phyloP scores from a whole-genome alignment of 1,284 basidiomycete genomes.

The Somion occarium region DNA sequence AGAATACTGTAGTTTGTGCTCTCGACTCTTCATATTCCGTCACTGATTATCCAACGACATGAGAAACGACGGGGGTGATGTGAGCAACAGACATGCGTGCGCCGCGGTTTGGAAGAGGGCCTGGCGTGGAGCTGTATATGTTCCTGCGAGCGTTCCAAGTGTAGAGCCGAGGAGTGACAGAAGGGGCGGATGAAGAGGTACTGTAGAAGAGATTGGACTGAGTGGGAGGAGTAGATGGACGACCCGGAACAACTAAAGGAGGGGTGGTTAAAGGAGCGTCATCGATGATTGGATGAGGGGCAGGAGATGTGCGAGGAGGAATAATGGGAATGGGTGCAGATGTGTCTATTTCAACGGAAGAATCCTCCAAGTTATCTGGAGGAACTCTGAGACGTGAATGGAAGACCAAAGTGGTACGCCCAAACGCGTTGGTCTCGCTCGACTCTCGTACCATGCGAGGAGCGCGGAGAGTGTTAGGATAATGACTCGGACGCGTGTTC shows the following conservation, averaged over 20 bases:
- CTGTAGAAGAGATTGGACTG: constrained; percentile 9
- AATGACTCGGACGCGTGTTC: constrained; percentile 42
- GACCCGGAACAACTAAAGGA: not conserved
- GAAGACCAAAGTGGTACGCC: not conserved
- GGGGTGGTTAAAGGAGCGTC: not conserved
- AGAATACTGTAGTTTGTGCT: not conserved
- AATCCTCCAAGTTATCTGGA: not conserved
- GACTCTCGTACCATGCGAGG: constrained; percentile 4
- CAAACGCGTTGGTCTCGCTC: not conserved
- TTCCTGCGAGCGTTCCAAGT: constrained; percentile 16
- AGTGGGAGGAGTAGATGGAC: not conserved
- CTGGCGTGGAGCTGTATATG: constrained; percentile 7
- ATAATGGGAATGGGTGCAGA: not conserved
- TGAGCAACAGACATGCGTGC: constrained; percentile 27
- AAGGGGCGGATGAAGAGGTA: constrained; percentile 22
- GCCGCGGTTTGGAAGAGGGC: constrained; percentile 25
- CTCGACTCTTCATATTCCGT: not conserved
- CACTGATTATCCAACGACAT: not conserved
- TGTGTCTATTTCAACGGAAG: not conserved
- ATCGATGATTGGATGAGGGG: not conserved
- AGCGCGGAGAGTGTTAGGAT: constrained; percentile 4
- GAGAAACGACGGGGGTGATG: constrained; percentile 17
- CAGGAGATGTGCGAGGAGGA: not conserved
- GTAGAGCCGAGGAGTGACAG: constrained; percentile 24
- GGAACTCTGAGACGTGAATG: not conserved